Percentiles rank a stretch among this genome's conserved stretches.
Conservation (phyloP, 371 early-diverging fungal species). For the Nosema muscidifuracis region DNA sequence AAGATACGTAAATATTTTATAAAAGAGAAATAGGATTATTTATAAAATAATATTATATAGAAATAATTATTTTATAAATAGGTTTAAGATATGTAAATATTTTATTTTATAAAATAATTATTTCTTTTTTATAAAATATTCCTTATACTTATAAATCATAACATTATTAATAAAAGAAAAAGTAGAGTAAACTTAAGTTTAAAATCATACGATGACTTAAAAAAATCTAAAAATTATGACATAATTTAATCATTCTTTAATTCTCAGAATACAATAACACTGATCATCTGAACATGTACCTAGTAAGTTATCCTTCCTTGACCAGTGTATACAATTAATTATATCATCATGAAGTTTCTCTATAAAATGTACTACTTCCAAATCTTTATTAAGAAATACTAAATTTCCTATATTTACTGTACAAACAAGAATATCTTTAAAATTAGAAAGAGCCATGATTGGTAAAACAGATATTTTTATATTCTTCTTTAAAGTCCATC, state of each 20-base stretch:
- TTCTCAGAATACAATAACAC: background rate
- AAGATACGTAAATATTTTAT: no score
- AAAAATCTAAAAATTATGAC: no score
- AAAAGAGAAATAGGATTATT: no score
- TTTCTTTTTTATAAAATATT: no score
- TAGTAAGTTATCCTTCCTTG: background rate
- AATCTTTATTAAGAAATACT: slow-evolving; percentile 13
- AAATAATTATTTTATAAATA: no score
- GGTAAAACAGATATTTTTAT: slow-evolving; percentile 28
- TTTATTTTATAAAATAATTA: no score
- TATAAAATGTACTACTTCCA: slow-evolving; percentile 3
- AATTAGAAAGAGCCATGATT: slow-evolving; percentile 18
- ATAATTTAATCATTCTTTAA: background rate
- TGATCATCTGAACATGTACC: slow-evolving; percentile 3
- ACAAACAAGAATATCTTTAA: slow-evolving; percentile 7
- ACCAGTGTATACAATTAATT: slow-evolving; percentile 21
- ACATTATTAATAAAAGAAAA: no score
- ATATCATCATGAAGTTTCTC: slow-evolving; percentile 14
- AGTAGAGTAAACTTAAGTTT: no score
- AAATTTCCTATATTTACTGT: slow-evolving; percentile 16
- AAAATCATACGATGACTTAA: no score
- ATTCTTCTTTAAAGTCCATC: slow-evolving; percentile 20
- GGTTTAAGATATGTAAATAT: no score
- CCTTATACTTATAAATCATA: no score
- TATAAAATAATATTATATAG: no score